These are phyloP conservation scores for Zygosaccharomyces rouxii DNA, from an alignment of 805 yeast genomes.

Conservation along the genomic window DNA sequence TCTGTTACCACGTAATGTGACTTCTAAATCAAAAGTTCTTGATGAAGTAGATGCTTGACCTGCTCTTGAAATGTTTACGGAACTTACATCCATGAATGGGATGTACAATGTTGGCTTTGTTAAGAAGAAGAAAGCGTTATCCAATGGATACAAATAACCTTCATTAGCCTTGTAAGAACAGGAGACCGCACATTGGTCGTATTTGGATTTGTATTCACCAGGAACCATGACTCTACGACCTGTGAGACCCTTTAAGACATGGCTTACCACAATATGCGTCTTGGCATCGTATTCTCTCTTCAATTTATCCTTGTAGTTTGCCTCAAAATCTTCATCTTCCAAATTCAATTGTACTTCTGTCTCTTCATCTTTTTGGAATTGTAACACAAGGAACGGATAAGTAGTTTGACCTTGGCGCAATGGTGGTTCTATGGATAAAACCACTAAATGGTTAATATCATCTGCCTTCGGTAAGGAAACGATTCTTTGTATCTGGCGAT, in stretches of 20 bases:
- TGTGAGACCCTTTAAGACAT: slow-evolving; percentile 84
- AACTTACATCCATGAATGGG: slow-evolving; percentile 75
- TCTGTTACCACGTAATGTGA: slow-evolving; percentile 58
- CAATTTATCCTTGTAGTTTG: slow-evolving; percentile 68
- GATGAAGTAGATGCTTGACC: slow-evolving; percentile 72
- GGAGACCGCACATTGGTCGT: slow-evolving; percentile 77
- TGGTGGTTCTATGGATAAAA: slow-evolving; percentile 94
- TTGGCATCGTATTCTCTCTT: slow-evolving; percentile 73
- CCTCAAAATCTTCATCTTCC: slow-evolving; percentile 73
- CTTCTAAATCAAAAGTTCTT: slow-evolving; percentile 89
- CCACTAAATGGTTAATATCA: slow-evolving; percentile 81
- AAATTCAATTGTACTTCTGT: slow-evolving; percentile 84
- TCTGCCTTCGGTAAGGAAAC: slow-evolving; percentile 93
- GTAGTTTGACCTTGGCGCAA: slow-evolving; percentile 97
- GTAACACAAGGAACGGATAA: slow-evolving; percentile 86
- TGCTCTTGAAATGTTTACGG: slow-evolving; percentile 80
- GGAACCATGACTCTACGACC: slow-evolving; percentile 83
- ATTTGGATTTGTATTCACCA: slow-evolving; percentile 71
- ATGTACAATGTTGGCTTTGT: slow-evolving; percentile 93
- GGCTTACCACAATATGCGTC: slow-evolving; percentile 82
- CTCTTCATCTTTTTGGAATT: slow-evolving; percentile 85
- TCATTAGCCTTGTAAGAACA: slow-evolving; percentile 94
- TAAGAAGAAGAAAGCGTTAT: slow-evolving; percentile 82
- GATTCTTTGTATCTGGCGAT: slow-evolving; percentile 81
- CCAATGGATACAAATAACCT: slow-evolving; percentile 90